These are phyloP conservation scores for Nelumbo lutea DNA, from an alignment of 164 flowering plant species.

Conservation along the genomic window DNA sequence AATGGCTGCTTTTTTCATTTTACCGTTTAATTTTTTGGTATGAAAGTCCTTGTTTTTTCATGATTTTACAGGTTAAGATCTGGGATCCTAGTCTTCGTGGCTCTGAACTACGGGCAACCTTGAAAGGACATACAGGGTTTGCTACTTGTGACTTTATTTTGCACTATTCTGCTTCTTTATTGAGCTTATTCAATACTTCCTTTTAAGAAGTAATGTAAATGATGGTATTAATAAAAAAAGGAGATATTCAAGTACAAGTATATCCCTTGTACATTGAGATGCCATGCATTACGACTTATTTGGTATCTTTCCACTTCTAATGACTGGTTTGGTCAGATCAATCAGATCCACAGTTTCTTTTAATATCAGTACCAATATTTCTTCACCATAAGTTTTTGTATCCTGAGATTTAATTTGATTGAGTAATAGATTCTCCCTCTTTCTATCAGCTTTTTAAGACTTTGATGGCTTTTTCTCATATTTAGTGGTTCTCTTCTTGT, in stretches of 20 bases:
- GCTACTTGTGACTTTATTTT: neutral
- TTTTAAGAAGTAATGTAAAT: neutral
- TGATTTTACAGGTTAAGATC: slow-evolving; percentile 67
- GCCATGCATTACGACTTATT: too few species aligned
- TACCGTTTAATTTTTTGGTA: neutral
- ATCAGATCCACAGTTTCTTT: neutral
- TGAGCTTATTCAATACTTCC: neutral
- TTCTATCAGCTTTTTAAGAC: neutral
- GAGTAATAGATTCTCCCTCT: neutral
- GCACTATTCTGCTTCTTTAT: neutral
- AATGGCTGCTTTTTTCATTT: neutral
- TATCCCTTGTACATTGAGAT: too few species aligned
- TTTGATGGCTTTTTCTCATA: neutral
- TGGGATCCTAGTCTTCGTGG: slow-evolving; percentile 99
- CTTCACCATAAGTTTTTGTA: neutral
- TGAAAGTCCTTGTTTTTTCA: neutral
- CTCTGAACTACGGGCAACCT: slow-evolving; percentile 85
- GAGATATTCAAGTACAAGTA: too few species aligned
- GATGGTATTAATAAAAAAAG: too few species aligned
- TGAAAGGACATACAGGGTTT: slow-evolving; percentile 85
- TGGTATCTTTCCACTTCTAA: too few species aligned
- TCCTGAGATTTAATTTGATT: neutral
- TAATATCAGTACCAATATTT: neutral
- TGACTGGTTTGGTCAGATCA: too few species aligned
- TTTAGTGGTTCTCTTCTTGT: neutral